These are phyloP conservation scores for Fusarium pininemorale DNA, from an alignment of 2,329 filamentous ascomycete species.

Conservation along the genomic window DNA sequence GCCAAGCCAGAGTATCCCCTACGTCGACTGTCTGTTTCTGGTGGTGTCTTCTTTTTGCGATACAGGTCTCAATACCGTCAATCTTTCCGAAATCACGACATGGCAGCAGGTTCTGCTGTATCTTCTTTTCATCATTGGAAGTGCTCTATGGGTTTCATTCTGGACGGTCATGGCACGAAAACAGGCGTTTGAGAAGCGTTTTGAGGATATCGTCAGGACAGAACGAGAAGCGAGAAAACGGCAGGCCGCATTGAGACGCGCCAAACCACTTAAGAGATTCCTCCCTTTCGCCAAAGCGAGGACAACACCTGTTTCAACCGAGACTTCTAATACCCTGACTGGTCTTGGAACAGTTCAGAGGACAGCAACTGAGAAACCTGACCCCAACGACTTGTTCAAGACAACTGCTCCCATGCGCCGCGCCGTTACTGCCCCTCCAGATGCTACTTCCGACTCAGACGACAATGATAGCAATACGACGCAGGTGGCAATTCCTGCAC, in stretches of 20 bases:
- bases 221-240: conserved; percentile 46
- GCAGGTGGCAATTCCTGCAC: conserved; percentile 28
- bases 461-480: conserved; percentile 36
- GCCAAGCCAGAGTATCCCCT: conserved; percentile 62
- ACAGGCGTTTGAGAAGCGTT: conserved; percentile 69
- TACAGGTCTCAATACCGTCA: conserved; percentile 73
- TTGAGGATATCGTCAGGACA: conserved; percentile 60
- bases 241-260: conserved; percentile 27
- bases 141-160: conserved; percentile 72
- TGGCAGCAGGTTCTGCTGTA: conserved; percentile 75
- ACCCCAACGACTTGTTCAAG: conserved; percentile 6
- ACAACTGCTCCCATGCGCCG: conserved; percentile 23
- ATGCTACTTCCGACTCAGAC: conserved; percentile 26
- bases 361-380: conserved; percentile 17
- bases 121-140: conserved; percentile 71
- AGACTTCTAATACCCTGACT: background rate
- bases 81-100: conserved; percentile 70
- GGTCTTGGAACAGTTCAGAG: conserved; percentile 34
- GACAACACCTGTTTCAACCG: conserved; percentile 20
- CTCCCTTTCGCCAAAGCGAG: conserved; percentile 35
- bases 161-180: conserved; percentile 70
- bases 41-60: conserved; percentile 73
- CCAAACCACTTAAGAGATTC: conserved; percentile 25
- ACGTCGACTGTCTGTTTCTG: conserved; percentile 73
- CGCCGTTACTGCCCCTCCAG: conserved; percentile 30